Base-by-base conservation (phyloP, 768 basidiomycete genomes). In the Heimioporus sp. region DNA sequence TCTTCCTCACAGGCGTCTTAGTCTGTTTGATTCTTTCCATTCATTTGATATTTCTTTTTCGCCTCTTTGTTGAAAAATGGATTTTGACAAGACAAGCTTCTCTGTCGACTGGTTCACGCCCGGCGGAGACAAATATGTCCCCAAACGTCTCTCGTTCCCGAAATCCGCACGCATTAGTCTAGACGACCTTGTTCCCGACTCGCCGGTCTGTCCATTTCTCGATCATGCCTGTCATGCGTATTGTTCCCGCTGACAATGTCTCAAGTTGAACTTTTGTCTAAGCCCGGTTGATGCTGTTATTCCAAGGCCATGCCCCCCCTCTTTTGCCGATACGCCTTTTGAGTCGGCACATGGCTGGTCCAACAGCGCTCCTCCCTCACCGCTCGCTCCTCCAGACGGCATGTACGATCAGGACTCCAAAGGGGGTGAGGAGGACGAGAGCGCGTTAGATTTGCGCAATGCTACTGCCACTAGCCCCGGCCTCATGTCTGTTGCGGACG, bases 121-220 rank as follows among this genome's bases (percentile, higher is more conserved):
- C 11, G 61, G 24, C 24, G 5, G 63, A n/a, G 69, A 65, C 49
- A 61, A 43, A 43, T 65, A 51, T 37, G 50, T 49, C 5, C 56
- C 58, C 28, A 59, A 65, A 21, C 69, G 65, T 10, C 55, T 69
- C 16, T 69, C 69, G 5, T 69, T 69, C 34, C 69, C 67, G n/a
- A 71, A 58, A 47, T 71, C 69, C 13, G 64, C 60, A 48, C 57
- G 63, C 52, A 69, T 67, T 11, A 71, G 65, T 44, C 48, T 64
- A 28, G 68, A 69, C 40, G 68, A 69, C 53, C 50, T 64, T 46
- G 60, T 57, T 51, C 54, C 70, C 41, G 63, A 61, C 37, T 58
- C 65, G 0, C 67, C 61, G 37, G 68, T 69, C 50, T 0, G 67
- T 58, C 19, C 12, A 4, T 16, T 2, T 5, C 3, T 36, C 2